Evolutionary conservation across 805 yeast species (phyloP).

Genomic region (Starmerella riodocensis): DNA sequence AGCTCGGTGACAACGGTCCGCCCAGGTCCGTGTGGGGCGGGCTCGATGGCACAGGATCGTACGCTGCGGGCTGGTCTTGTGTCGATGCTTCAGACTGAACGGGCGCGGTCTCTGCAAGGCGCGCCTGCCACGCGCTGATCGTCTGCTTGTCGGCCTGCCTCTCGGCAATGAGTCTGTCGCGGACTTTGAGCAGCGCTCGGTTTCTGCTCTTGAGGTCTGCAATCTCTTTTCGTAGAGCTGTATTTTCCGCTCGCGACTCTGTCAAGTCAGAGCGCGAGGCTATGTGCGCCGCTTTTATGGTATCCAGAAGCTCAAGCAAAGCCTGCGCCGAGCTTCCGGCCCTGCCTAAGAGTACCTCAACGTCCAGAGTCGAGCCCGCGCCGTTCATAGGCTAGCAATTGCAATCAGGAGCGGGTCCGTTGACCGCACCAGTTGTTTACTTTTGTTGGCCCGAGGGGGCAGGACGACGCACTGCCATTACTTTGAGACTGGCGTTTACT

Average conservation of each 20-base stretch:
- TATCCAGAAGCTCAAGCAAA: no score
- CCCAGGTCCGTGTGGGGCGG: constrained; percentile 2
- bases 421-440: no score
- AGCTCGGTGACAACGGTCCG: neutral
- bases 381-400: no score
- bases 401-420: no score
- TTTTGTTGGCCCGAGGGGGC: no score
- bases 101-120: neutral
- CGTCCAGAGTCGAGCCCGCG: no score
- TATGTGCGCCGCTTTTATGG: no score
- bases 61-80: neutral
- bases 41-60: constrained; percentile 2
- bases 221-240: neutral
- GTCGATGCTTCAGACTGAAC: constrained; percentile 7
- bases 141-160: constrained; percentile 8
- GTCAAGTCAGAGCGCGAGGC: no score
- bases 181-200: constrained; percentile 4
- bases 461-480: no score
- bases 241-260: neutral
- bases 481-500: no score
- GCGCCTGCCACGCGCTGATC: constrained; percentile 7
- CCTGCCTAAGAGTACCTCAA: no score
- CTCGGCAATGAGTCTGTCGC: neutral
- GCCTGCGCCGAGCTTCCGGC: no score
- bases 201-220: neutral